Evolutionary conservation across 1,284 basidiomycete species (phyloP).

Genomic region (Neotropicomus parvogracilis): DNA sequence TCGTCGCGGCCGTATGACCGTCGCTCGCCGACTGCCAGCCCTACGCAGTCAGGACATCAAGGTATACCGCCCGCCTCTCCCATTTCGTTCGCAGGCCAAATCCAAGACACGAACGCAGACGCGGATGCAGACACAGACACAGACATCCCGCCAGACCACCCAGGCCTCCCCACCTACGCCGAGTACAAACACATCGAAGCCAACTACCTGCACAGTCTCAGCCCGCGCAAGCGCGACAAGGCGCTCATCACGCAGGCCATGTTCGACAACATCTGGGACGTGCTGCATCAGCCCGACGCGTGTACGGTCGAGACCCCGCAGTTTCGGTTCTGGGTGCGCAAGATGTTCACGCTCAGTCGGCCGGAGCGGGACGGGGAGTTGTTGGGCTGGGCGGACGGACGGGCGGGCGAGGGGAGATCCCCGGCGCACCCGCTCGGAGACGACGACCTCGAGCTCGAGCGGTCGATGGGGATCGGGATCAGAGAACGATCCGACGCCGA

Average conservation of each 20-base stretch:
- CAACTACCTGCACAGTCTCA: conserved; percentile 53
- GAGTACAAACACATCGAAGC: conserved; percentile 55
- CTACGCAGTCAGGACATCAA: not conserved
- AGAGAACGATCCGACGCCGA: not conserved
- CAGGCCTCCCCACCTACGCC: conserved; percentile 53
- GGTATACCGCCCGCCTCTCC: conserved; percentile 1
- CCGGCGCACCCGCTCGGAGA: too few species aligned
- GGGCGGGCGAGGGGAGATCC: too few species aligned
- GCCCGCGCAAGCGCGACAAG: conserved; percentile 57
- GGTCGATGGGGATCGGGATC: conserved; percentile 17
- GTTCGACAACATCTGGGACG: conserved; percentile 68
- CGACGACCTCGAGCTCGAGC: conserved; percentile 20
- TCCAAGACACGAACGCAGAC: conserved; percentile 1
- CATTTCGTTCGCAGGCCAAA: too few species aligned
- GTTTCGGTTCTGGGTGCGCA: conserved; percentile 78
- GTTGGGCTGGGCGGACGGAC: not conserved
- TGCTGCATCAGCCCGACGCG: conserved; percentile 49
- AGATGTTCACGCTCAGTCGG: conserved; percentile 62
- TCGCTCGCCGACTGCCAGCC: conserved; percentile 14
- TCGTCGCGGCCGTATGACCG: conserved; percentile 27
- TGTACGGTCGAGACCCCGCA: conserved; percentile 50
- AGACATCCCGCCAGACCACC: conserved; percentile 31
- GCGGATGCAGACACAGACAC: not conserved
- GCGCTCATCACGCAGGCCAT: conserved; percentile 65
- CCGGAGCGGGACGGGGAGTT: conserved; percentile 8